Conservation (phyloP, 495 filamentous ascomycete species). For the Tetracladium marchalianum region DNA sequence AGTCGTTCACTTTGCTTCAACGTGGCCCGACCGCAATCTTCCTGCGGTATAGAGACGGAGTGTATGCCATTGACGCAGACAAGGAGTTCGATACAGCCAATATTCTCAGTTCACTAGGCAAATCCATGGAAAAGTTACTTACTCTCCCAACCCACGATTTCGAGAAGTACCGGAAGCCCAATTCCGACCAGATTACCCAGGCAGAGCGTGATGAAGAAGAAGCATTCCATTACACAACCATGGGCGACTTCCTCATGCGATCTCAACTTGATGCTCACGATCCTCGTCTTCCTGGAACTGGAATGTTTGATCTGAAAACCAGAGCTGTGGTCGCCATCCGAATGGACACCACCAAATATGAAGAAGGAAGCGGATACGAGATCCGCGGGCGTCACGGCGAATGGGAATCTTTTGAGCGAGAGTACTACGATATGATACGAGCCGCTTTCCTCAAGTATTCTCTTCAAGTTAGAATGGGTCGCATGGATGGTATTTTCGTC, state of each 20-base stretch:
- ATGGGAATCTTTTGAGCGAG: conserved; percentile 87
- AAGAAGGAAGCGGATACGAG: conserved; percentile 79
- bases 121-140: conserved; percentile 94
- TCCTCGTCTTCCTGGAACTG: conserved; percentile 73
- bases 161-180: conserved; percentile 67
- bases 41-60: conserved; percentile 70
- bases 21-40: conserved; percentile 72
- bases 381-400: conserved; percentile 62
- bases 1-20: conserved; percentile 60
- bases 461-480: conserved; percentile 86
- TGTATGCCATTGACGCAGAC: conserved; percentile 95
- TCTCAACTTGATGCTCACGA: conserved; percentile 94
- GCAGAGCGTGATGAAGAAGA: conserved; percentile 59
- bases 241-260: conserved; percentile 88
- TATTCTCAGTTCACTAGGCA: conserved; percentile 80
- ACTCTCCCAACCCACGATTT: conserved; percentile 71
- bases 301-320: conserved; percentile 97
- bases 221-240: conserved; percentile 76
- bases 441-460: conserved; percentile 95
- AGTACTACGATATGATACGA: conserved; percentile 95
- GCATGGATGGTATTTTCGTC: conserved; percentile 99
- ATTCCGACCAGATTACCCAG: conserved; percentile 50
- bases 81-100: conserved; percentile 85
- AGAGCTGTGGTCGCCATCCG: conserved; percentile 83
- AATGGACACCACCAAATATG: conserved; percentile 64